phyloP scores from a whole-genome alignment of 805 yeast species.

The Jamesozyma gamospora region DNA sequence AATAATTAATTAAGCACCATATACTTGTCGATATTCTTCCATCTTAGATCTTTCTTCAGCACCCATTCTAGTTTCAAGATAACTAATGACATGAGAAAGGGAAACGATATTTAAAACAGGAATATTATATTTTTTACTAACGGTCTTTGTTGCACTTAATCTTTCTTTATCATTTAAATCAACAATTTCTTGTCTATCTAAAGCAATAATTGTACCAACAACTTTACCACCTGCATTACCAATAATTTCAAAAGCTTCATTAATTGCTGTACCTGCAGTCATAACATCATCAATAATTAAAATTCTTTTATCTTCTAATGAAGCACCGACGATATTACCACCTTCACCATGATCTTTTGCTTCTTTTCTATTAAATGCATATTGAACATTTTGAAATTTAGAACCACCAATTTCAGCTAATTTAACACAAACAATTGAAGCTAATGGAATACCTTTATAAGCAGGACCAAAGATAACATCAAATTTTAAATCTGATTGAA shows the following conservation, averaged over 20 bases:
- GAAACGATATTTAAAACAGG: constrained; percentile 80
- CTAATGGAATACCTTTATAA: constrained; percentile 92
- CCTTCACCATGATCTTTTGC: constrained; percentile 98
- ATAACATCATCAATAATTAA: constrained; percentile 92
- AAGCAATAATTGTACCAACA: constrained; percentile 79
- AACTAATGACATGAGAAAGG: constrained; percentile 61
- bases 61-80: constrained; percentile 46
- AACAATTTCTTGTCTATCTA: constrained; percentile 91
- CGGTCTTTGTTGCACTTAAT: constrained; percentile 73
- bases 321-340: constrained; percentile 83
- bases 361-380: constrained; percentile 94
- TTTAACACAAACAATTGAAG: constrained; percentile 87
- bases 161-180: constrained; percentile 37
- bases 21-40: constrained; percentile 42
- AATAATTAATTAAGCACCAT: constrained; percentile 22
- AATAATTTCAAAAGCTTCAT: constrained; percentile 83
- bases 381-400: constrained; percentile 62
- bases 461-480: constrained; percentile 96
- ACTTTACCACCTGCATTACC: constrained; percentile 57
- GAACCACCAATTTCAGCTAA: constrained; percentile 83
- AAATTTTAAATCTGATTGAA: constrained; percentile 70
- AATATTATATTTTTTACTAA: constrained; percentile 57
- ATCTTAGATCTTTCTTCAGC: constrained; percentile 49
- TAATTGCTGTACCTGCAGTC: constrained; percentile 97
- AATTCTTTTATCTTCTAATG: constrained; percentile 59